Base-by-base conservation (phyloP, 345 rosid genomes). In the Hypericum androsaemum region DNA sequence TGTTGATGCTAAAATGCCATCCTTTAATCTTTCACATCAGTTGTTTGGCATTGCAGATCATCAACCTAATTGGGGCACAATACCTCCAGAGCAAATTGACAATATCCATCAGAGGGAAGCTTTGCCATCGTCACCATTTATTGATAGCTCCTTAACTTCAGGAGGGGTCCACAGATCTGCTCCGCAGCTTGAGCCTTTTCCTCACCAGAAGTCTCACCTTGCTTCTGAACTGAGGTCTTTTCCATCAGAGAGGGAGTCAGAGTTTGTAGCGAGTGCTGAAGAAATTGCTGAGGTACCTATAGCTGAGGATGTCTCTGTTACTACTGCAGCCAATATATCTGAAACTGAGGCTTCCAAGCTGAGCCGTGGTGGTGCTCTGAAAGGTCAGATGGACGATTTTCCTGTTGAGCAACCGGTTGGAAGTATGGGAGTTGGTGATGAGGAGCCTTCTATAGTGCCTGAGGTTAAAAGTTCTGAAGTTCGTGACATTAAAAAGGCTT, bases 401-500 rank as follows among this genome's bases (percentile, higher is more conserved):
- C 41, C 53, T 52, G 49, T 42, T 42, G 63, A 71, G 49, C 65
- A 41, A 60, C 66, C 54, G 53, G 62, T 45, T 58, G 74, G 15
- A 6, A 69, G 59, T 78, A 63, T 43, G 82, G 63, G 48, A 62
- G 48, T 44, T 40, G 66, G 41, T 60, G 69, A 51, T 46, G 79
- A 22, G 32, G 32, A 72, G 60, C 55, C 64, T 42, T 43, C 75
- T 35, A 49, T 50, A 17, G 68, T 42, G 39, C 43, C 70, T 6
- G 88, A 74, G 58, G 64, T 53, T 15, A 83, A 73, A 65, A 67
- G 41, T 63, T 65, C 37, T 69, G 96, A 87, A 66, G 64, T 58
- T 35, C 68, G 69, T 50, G 95, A 80, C 51, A 71, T 60, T 15
- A 80, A 71, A 54, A 92, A 81, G 64, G 60, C 78, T 56, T 71